A percentile compares a stretch with the other conserved stretches of the same genome.
These are phyloP conservation scores for Mycena capillaripes DNA, from an alignment of 768 basidiomycete genomes.

Conservation along the genomic window DNA sequence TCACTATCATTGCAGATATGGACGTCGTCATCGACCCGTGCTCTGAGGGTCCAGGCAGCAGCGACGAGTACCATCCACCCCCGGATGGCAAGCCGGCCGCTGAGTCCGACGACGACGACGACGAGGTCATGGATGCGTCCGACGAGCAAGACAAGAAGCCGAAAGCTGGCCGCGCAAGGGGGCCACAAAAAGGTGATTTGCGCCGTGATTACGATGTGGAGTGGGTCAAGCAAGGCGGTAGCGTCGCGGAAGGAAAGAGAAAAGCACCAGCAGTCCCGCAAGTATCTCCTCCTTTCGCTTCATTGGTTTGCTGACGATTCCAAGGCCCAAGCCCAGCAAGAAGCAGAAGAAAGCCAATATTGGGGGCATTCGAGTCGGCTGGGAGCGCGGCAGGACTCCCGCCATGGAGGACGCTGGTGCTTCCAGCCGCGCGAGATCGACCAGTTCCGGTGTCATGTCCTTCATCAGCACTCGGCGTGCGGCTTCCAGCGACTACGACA, in stretches of 20 bases:
- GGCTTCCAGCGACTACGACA: background rate
- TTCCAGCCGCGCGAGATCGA: background rate
- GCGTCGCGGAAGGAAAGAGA: background rate
- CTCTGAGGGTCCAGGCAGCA: background rate
- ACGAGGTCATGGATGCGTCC: background rate
- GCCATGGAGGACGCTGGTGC: no score
- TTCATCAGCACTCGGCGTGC: no score
- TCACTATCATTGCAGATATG: no score
- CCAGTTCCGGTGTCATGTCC: background rate
- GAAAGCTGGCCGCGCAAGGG: background rate
- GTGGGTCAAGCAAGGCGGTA: no score
- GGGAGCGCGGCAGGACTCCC: no score
- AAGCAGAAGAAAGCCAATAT: background rate
- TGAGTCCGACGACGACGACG: background rate
- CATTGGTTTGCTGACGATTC: no score
- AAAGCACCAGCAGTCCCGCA: no score
- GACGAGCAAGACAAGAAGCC: background rate
- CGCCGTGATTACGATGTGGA: background rate
- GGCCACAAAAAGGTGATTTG: background rate
- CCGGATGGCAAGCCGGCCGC: no score
- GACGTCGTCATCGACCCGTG: background rate
- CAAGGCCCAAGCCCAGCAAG: no score
- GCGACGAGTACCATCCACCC: conserved; percentile 16
- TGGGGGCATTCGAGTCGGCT: no score
- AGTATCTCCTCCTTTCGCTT: no score